Evolutionary conservation across 1,284 basidiomycete species (phyloP).

Genomic region (Ceratobasidium papillatum): DNA sequence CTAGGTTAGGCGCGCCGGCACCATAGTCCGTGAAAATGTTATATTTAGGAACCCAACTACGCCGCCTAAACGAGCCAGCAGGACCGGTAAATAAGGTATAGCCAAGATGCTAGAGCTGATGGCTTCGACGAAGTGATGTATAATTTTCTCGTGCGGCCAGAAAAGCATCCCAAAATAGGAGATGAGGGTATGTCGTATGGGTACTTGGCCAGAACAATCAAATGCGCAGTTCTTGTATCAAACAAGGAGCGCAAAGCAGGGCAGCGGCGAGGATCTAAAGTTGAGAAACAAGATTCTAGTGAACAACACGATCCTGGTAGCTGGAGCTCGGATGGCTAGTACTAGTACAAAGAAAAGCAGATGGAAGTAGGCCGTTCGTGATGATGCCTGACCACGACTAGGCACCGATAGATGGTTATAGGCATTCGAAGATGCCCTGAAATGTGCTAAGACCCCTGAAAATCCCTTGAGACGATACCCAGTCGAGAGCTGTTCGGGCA

Average conservation of each 20-base stretch:
- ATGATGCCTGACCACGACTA: background rate
- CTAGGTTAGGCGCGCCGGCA: background rate
- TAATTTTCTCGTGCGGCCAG: background rate
- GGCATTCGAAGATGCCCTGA: background rate
- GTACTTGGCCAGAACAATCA: background rate
- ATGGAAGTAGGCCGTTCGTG: background rate
- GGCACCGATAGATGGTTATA: background rate
- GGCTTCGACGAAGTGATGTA: background rate
- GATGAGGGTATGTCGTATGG: background rate
- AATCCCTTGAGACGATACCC: background rate
- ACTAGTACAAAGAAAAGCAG: background rate
- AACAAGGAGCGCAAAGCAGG: background rate
- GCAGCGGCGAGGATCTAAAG: background rate
- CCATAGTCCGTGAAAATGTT: background rate
- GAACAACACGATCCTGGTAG: no score
- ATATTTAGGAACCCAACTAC: background rate
- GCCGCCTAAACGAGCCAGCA: background rate
- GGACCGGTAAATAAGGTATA: background rate
- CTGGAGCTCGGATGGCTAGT: background rate
- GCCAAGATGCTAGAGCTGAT: background rate
- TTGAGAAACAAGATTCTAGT: background rate
- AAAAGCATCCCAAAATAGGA: slow-evolving; percentile 7
- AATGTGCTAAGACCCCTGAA: background rate
- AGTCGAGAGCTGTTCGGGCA: background rate
- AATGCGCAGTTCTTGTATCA: background rate